Percentiles rank a stretch among this genome's conserved stretches.
phyloP scores from a whole-genome alignment of 371 early-diverging fungal genomes.

The Neoconidiobolus thromboides region DNA sequence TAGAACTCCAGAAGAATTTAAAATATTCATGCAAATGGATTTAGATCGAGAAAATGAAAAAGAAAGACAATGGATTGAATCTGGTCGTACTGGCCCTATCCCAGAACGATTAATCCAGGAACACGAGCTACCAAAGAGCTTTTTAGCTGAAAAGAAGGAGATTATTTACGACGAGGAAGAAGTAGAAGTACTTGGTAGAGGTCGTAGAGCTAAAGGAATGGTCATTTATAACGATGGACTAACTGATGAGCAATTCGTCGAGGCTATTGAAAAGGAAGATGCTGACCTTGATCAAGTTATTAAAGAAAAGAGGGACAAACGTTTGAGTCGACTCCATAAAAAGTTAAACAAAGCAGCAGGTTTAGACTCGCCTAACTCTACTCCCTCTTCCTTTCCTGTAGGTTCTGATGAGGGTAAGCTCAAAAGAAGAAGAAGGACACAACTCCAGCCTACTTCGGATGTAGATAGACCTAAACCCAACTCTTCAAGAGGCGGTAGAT shows the following conservation, averaged over 20 bases:
- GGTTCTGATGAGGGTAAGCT: not conserved
- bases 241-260: constrained; percentile 85
- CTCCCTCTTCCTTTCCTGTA: not conserved
- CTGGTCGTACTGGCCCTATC: constrained; percentile 19
- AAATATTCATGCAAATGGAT: constrained; percentile 51
- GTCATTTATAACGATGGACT: constrained; percentile 82
- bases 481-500: too few species aligned
- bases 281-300: constrained; percentile 37
- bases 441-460: too few species aligned
- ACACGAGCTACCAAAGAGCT: constrained; percentile 69
- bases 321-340: constrained; percentile 12
- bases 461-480: too few species aligned
- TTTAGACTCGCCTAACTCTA: constrained; percentile 6
- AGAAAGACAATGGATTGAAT: constrained; percentile 7
- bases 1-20: constrained; percentile 53
- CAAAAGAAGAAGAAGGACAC: too few species aligned
- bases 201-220: constrained; percentile 37
- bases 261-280: constrained; percentile 38
- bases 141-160: constrained; percentile 35
- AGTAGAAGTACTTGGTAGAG: constrained; percentile 41
- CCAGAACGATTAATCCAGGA: constrained; percentile 68
- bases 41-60: constrained; percentile 30
- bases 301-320: constrained; percentile 25
- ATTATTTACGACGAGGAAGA: constrained; percentile 18
- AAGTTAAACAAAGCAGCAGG: not conserved